Evolutionary conservation across 2,329 filamentous ascomycete species (phyloP).

Genomic region (Calonectria hawksworthii): DNA sequence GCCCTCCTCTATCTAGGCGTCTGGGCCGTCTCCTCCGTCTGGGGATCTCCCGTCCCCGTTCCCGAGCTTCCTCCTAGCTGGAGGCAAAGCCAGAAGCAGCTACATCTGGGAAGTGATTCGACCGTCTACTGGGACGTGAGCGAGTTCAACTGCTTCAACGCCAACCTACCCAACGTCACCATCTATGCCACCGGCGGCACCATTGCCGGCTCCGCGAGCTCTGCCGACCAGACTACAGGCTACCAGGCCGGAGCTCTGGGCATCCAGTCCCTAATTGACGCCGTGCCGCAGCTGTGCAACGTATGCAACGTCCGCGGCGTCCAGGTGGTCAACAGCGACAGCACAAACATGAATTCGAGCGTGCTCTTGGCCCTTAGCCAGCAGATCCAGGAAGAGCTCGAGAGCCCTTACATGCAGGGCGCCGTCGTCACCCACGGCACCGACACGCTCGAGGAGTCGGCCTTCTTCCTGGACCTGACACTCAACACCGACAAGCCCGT

Average conservation of each 20-base stretch:
- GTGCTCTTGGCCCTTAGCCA: conserved; percentile 63
- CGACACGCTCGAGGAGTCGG: conserved; percentile 74
- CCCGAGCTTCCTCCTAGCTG: conserved; percentile 34
- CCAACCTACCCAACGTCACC: conserved; percentile 65
- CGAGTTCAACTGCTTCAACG: conserved; percentile 44
- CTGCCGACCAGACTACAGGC: conserved; percentile 60
- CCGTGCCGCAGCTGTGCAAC: conserved; percentile 67
- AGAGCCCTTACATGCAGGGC: conserved; percentile 57
- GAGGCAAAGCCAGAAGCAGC: conserved; percentile 24
- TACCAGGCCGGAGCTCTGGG: conserved; percentile 60
- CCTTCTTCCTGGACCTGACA: conserved; percentile 73
- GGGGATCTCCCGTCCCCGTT: conserved; percentile 43
- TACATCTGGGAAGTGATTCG: conserved; percentile 24
- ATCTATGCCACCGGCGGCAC: conserved; percentile 72
- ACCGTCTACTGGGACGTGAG: conserved; percentile 22
- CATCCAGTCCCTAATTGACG: conserved; percentile 65
- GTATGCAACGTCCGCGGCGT: conserved; percentile 68
- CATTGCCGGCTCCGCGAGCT: conserved; percentile 67
- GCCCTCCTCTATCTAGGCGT: conserved; percentile 40
- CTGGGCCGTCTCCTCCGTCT: conserved; percentile 43
- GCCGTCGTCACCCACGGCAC: conserved; percentile 76
- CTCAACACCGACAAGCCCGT: conserved; percentile 71
- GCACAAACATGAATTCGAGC: conserved; percentile 61
- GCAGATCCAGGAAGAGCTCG: conserved; percentile 63
- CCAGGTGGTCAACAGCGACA: conserved; percentile 65